A percentile compares a stretch with the other conserved stretches of the same genome.
Evolutionary conservation across 2,329 filamentous ascomycete species (phyloP).

Genomic region (Didymella pomorum): DNA sequence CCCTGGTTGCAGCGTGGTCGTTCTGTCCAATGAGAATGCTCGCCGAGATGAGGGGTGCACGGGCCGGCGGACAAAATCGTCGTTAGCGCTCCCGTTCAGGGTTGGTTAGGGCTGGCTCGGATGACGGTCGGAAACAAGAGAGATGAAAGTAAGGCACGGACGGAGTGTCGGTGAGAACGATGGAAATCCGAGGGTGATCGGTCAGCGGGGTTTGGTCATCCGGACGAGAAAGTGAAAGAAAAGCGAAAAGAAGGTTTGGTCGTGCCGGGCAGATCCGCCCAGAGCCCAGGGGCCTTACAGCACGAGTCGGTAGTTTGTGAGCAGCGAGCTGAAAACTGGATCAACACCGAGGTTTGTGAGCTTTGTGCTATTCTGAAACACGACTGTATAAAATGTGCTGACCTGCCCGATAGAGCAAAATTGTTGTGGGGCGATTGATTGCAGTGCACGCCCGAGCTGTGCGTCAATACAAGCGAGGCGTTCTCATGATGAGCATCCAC

Average conservation of each 20-base stretch:
- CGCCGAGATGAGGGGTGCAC: conserved; percentile 13
- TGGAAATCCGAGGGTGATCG: conserved; percentile 4
- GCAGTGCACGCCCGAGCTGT: conserved; percentile 12
- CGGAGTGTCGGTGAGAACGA: conserved; percentile 19
- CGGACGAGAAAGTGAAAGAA: conserved; percentile 3
- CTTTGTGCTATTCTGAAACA: conserved; percentile 16
- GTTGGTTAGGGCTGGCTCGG: conserved; percentile 14
- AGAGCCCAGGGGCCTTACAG: neutral
- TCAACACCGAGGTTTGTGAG: neutral
- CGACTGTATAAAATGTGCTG: neutral
- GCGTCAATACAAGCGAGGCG: neutral
- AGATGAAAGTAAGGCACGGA: conserved; percentile 19
- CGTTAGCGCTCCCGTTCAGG: conserved; percentile 13
- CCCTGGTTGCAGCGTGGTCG: conserved; percentile 9
- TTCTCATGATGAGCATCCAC: conserved; percentile 44
- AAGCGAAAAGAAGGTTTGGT: conserved; percentile 8
- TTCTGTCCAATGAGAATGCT: conserved; percentile 10
- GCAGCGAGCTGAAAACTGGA: neutral
- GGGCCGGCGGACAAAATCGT: conserved; percentile 13
- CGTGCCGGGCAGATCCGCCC: conserved; percentile 17
- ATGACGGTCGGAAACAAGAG: conserved; percentile 20
- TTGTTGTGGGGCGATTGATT: conserved; percentile 15
- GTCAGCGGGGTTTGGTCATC: conserved; percentile 12
- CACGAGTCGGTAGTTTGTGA: conserved; percentile 1
- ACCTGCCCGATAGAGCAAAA: conserved; percentile 14